Evolutionary conservation across 2,329 filamentous ascomycete species (phyloP).

Genomic region (Ceratocystis smalleyi): DNA sequence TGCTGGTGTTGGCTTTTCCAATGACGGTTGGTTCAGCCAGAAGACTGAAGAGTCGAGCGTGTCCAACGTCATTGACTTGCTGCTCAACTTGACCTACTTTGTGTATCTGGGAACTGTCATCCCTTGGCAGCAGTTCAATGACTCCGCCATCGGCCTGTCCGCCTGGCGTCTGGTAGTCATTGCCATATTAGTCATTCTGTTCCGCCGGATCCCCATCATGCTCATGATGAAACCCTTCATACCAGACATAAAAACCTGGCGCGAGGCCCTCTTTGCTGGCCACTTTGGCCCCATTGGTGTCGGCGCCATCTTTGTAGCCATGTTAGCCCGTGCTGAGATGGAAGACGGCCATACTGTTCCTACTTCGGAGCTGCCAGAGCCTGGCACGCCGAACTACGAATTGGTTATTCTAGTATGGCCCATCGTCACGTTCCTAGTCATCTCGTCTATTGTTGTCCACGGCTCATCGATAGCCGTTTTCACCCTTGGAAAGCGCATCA

Average conservation of each 20-base stretch:
- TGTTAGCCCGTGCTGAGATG: slow-evolving; percentile 81
- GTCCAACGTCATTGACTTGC: slow-evolving; percentile 94
- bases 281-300: slow-evolving; percentile 97
- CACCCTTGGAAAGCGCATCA: slow-evolving; percentile 93
- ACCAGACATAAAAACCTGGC: slow-evolving; percentile 95
- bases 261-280: slow-evolving; percentile 87
- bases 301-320: slow-evolving; percentile 87
- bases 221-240: slow-evolving; percentile 78
- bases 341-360: slow-evolving; percentile 65
- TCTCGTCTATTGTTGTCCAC: slow-evolving; percentile 86
- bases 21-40: slow-evolving; percentile 96
- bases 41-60: slow-evolving; percentile 98
- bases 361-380: slow-evolving; percentile 42
- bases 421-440: slow-evolving; percentile 83
- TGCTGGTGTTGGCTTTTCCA: slow-evolving; percentile 95
- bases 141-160: slow-evolving; percentile 52
- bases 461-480: slow-evolving; percentile 98
- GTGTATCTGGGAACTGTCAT: slow-evolving; percentile 96
- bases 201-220: slow-evolving; percentile 94
- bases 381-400: slow-evolving; percentile 42
- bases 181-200: slow-evolving; percentile 83
- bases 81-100: slow-evolving; percentile 95
- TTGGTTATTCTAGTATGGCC: slow-evolving; percentile 87
- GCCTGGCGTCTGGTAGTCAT: slow-evolving; percentile 91
- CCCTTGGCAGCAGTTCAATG: slow-evolving; percentile 85